These are phyloP conservation scores for Candida oleophila DNA, from an alignment of 805 yeast species.

Conservation along the genomic window DNA sequence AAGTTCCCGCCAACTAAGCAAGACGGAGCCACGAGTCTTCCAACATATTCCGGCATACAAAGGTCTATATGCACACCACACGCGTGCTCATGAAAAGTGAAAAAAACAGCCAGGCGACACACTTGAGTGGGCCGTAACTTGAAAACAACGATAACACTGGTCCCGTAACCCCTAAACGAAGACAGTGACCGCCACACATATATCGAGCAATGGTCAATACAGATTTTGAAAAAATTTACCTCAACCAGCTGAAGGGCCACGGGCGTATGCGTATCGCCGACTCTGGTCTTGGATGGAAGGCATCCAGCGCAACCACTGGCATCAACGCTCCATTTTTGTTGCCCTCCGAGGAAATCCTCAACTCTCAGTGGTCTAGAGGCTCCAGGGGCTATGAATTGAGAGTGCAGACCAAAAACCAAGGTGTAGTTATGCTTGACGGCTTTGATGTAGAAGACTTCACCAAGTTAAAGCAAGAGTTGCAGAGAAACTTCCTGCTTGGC, in stretches of 20 bases:
- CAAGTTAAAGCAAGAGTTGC: conserved; percentile 78
- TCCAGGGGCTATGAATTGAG: conserved; percentile 88
- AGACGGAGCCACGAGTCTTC: no score
- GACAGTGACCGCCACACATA: no score
- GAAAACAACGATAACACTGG: neutral
- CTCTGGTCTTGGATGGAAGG: conserved; percentile 98
- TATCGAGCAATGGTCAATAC: conserved; percentile 41
- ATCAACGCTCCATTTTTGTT: conserved; percentile 72
- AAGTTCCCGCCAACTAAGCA: no score
- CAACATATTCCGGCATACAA: neutral
- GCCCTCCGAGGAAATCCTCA: conserved; percentile 80
- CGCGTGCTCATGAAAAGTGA: neutral
- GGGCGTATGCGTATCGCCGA: conserved; percentile 95
- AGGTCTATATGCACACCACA: neutral
- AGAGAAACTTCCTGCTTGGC: conserved; percentile 66
- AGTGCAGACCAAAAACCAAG: conserved; percentile 83
- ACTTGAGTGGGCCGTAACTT: no score
- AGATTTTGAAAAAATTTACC: conserved; percentile 90
- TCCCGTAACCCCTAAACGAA: no score
- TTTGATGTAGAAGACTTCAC: conserved; percentile 83
- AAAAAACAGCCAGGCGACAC: no score
- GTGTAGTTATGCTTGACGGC: conserved; percentile 87
- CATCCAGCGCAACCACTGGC: conserved; percentile 41
- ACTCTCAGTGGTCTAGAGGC: conserved; percentile 90
- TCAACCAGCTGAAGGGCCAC: conserved; percentile 77